Conservation (phyloP, 208 protist genomes). For the Leishmania lainsoni region DNA sequence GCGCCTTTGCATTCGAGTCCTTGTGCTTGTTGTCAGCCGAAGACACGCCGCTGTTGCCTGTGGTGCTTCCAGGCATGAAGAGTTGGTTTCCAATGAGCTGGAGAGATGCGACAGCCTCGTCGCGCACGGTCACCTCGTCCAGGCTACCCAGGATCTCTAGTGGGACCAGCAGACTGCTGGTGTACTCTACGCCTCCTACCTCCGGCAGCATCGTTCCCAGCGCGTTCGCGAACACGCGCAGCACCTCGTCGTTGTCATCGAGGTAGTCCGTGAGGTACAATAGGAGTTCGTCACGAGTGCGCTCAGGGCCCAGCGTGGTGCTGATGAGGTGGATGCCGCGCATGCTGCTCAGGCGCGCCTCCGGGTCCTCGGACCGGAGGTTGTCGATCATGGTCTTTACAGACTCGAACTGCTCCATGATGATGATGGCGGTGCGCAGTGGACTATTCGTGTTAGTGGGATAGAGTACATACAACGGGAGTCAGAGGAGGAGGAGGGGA, state of each 20-base stretch:
- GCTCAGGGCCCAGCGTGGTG: slow-evolving; percentile 94
- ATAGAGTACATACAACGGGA: neutral
- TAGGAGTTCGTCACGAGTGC: slow-evolving; percentile 96
- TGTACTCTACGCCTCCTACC: slow-evolving; percentile 95
- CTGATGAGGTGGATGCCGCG: slow-evolving; percentile 97
- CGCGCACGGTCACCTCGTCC: slow-evolving; percentile 97
- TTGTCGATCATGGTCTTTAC: slow-evolving; percentile 97
- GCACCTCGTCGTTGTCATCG: slow-evolving; percentile 99
- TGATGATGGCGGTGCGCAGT: slow-evolving; percentile 5
- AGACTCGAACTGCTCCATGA: slow-evolving; percentile 93
- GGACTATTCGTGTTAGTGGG: slow-evolving; percentile 11
- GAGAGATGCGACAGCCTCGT: slow-evolving; percentile 93
- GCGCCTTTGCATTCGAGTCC: slow-evolving; percentile 42
- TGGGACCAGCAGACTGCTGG: slow-evolving; percentile 90
- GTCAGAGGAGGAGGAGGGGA: neutral
- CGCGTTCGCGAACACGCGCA: slow-evolving; percentile 97
- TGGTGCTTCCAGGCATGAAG: slow-evolving; percentile 39
- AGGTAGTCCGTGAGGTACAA: slow-evolving; percentile 97
- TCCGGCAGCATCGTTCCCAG: slow-evolving; percentile 97
- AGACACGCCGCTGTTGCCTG: slow-evolving; percentile 9
- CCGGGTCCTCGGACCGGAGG: slow-evolving; percentile 95
- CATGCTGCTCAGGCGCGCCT: slow-evolving; percentile 96
- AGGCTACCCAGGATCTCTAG: slow-evolving; percentile 96
- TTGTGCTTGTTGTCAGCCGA: slow-evolving; percentile 11
- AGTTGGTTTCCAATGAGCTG: slow-evolving; percentile 75